Evolutionary conservation across 805 yeast species (phyloP), one percentile per base, ranked within the genome.

Genomic region (Komagataella pastoris): DNA sequence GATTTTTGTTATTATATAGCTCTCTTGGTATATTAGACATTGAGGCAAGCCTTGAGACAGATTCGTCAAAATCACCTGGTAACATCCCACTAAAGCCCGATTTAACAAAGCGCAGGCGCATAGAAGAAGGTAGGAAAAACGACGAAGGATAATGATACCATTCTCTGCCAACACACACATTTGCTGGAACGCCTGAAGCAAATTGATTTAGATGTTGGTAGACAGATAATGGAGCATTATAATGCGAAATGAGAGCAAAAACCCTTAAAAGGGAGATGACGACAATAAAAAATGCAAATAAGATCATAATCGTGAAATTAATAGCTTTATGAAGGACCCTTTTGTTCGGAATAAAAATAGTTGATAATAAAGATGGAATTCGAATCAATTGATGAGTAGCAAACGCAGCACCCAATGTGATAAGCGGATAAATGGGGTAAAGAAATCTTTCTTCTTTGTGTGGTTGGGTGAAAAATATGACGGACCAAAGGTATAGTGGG

Each of bases 111-210:
- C 71, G 71, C 21, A 88, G 68, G 56, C 96, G 69, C 58, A 74
- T 74, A 53, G 78, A 70, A 3, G 77, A 74, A 3, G 86, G 82
- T 21, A 91, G 68, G 61, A 90, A 88, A 62, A 89, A 86, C 0
- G 97, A 89, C 1, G 86, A 81, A 7, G 98, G 97, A 65, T 71
- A 90, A 61, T 91, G 85, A 61, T 88, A 88, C 97, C 97, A 90
- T 67, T 91, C 97, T 53, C 96, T 76, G 2, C 97, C 97, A n/a
- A 85, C 74, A 65, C 98, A 91, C 0, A 91, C 83, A 3, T 59
- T 58, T 6, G 60, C 53, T 0, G 57, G 54, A 2, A 57, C 18
- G 2, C 55, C 21, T 3, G 17, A 7, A 19, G 23, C 49, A 17
- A 61, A 52, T 1, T 55, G 52, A 24, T 75, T 73, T 12, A 76